phyloP scores from a whole-genome alignment of 164 flowering plant genomes.

The Liquidambar formosana region DNA sequence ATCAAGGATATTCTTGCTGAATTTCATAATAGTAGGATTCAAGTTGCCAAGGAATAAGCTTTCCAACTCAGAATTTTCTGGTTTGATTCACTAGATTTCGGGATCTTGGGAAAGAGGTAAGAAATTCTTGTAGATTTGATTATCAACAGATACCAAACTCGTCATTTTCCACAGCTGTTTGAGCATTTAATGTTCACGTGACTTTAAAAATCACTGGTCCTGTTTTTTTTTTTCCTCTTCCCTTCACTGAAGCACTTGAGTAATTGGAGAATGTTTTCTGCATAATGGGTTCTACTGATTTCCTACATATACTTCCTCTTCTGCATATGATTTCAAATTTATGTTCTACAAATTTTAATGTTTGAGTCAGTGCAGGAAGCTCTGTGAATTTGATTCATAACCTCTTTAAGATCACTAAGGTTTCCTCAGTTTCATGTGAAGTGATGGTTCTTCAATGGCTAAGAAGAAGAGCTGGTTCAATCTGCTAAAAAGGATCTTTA shows the following conservation, averaged over 20 bases:
- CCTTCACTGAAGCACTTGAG: no score
- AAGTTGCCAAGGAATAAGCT: constrained; percentile 2
- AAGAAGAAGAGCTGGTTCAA: constrained; percentile 64
- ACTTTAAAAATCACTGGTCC: no score
- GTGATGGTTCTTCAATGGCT: constrained; percentile 52
- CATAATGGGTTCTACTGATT: background rate
- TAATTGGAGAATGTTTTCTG: no score
- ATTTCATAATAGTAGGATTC: constrained; percentile 6
- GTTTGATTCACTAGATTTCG: constrained; percentile 5
- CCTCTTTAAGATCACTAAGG: background rate
- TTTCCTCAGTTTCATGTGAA: constrained; percentile 7
- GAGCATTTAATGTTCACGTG: no score
- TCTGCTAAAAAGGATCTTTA: constrained; percentile 49
- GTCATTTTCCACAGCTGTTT: no score
- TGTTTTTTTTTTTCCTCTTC: no score
- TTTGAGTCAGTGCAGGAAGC: no score
- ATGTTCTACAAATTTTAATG: background rate
- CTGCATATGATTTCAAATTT: background rate
- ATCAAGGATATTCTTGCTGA: constrained; percentile 10
- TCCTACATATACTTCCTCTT: background rate
- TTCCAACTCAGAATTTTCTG: constrained; percentile 1
- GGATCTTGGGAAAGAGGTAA: constrained; percentile 2
- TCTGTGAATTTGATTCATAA: no score
- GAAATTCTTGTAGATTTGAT: background rate
- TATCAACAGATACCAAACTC: background rate